Evolutionary conservation across 306 rosid genomes (phyloP).

Genomic region (Phaseolus lunatus): DNA sequence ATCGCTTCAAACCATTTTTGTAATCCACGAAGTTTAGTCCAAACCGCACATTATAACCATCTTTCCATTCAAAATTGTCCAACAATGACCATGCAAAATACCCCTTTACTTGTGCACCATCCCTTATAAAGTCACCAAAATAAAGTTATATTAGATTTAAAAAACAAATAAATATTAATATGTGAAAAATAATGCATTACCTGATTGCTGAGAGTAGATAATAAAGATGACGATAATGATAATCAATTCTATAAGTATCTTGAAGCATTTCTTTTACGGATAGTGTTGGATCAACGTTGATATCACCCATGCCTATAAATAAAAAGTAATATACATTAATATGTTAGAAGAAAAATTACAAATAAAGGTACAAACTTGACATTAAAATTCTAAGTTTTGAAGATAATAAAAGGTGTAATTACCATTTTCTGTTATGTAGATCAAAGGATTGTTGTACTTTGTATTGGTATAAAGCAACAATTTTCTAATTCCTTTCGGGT

Average conservation of each 20-base stretch:
- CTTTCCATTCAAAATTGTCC: conserved; percentile 70
- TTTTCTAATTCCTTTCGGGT: conserved; percentile 60
- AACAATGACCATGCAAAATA: conserved; percentile 70
- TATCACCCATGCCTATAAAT: conserved; percentile 59
- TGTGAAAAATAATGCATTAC: too few species aligned
- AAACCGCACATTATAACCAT: conserved; percentile 55
- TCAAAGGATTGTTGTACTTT: conserved; percentile 58
- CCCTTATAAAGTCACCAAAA: conserved; percentile 27
- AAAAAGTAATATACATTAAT: background rate
- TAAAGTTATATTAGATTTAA: too few species aligned
- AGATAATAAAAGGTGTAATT: background rate
- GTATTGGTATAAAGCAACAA: conserved; percentile 48
- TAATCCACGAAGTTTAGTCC: conserved; percentile 63
- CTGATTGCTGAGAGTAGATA: conserved; percentile 51
- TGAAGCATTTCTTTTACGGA: conserved; percentile 51
- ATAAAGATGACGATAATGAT: conserved; percentile 54
- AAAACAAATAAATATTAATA: too few species aligned
- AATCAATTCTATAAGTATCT: conserved; percentile 60
- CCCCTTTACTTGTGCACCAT: conserved; percentile 61
- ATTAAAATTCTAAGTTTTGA: background rate
- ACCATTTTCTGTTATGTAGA: conserved; percentile 74
- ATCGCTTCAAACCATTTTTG: conserved; percentile 44
- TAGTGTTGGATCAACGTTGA: conserved; percentile 45
- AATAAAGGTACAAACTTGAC: background rate
- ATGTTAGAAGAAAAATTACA: too few species aligned